Evolutionary conservation across 768 basidiomycete species (phyloP).

Genomic region (Pleurotus citrinopileatus): DNA sequence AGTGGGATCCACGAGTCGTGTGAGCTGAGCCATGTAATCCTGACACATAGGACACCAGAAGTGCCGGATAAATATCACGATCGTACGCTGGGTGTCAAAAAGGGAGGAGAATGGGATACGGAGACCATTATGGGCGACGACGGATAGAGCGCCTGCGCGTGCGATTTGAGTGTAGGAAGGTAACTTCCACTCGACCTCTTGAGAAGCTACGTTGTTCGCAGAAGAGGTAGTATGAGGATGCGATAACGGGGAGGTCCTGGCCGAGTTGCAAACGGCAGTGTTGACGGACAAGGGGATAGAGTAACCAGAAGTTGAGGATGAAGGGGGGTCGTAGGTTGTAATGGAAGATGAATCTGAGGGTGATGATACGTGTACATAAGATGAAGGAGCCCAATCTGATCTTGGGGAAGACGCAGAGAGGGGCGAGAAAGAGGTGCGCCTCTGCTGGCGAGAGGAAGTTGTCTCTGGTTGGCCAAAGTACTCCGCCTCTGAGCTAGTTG

Average conservation of each 20-base stretch:
- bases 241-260: neutral
- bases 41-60: conserved; percentile 89
- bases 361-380: conserved; percentile 5
- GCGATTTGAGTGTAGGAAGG: conserved; percentile 58
- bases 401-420: neutral
- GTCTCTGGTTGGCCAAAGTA: neutral
- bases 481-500: conserved; percentile 2
- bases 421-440: conserved; percentile 3
- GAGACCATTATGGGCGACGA: conserved; percentile 67
- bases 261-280: neutral
- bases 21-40: conserved; percentile 79
- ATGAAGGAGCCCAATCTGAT: neutral
- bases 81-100: conserved; percentile 48
- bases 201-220: conserved; percentile 13
- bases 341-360: conserved; percentile 6
- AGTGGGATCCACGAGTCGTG: conserved; percentile 39
- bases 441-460: neutral
- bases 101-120: conserved; percentile 68
- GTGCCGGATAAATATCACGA: conserved; percentile 85
- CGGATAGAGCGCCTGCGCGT: conserved; percentile 56
- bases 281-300: conserved; percentile 1
- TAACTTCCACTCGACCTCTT: conserved; percentile 41
- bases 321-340: conserved; percentile 3
- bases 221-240: conserved; percentile 4
- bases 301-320: conserved; percentile 6